Evolutionary conservation across 345 rosid species (phyloP), one percentile per base, ranked within the genome.

Genomic region (Cochlearia excelsa): DNA sequence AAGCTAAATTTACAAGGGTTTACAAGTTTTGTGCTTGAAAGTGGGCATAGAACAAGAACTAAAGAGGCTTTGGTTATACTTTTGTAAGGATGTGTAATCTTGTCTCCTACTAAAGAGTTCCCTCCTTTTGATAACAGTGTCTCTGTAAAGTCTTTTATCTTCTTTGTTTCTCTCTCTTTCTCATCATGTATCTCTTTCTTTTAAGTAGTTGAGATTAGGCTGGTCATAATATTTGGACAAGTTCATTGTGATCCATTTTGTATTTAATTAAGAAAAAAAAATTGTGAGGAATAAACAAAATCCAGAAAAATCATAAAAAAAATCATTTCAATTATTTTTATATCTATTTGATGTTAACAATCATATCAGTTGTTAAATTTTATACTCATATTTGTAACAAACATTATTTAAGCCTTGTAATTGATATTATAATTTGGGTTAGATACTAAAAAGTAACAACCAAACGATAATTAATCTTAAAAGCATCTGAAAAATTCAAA

Each of bases 121-220:
- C 5, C 35, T 31, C 53, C 51, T 54, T 28, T 6, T 11, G 44
- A 49, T 46, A 31, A 61, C 50, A 54, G 51, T 40, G 47, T 55
- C 57, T 40, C 33, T 69, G 59, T 69, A 62, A 62, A 69, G 68
- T 62, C 68, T 30, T 9, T 0, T 47, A 54, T 27, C 31, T 1
- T n/a, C 31, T 47, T 6, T 40, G n/a, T 10, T 16, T 44, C 31
- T 34, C 7, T 53, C 43, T 33, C 35, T 34, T 40, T 50, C 35
- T n/a, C n/a, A n/a, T n/a, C 38, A 9, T 31, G 49, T 26, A 5
- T 55, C 68, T 53, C 50, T 40, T 37, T 5, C 55, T 41, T 52
- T 62, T 49, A 55, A 53, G 49, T 69, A 56, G 68, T 41, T 62
- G 68, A 69, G 68, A 55, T 62, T 61, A 61, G 60, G 47, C 58